Conservation (phyloP, 75 land plant species). For the Ceratopteris richardii region DNA sequence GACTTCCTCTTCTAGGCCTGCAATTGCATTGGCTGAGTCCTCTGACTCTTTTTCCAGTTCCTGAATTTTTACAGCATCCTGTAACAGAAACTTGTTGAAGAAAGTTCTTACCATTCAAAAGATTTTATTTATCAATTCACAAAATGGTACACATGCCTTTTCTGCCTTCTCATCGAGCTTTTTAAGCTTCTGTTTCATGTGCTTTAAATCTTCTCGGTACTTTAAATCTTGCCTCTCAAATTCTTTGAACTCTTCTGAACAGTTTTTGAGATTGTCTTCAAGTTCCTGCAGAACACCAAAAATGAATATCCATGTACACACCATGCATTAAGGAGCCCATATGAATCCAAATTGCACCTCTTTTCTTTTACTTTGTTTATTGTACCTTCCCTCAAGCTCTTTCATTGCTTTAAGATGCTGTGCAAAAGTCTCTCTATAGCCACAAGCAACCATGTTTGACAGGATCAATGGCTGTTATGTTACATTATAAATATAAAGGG, state of each 20-base stretch:
- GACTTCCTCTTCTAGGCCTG: conserved; percentile 69
- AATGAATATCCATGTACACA: not conserved
- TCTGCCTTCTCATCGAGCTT: conserved; percentile 79
- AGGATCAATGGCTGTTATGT: no score
- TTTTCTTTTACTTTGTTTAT: conserved; percentile 55
- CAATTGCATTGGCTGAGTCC: conserved; percentile 49
- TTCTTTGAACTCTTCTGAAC: conserved; percentile 77
- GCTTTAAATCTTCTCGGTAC: conserved; percentile 85
- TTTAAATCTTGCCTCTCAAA: conserved; percentile 94
- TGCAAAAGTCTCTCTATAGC: conserved; percentile 59
- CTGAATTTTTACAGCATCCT: conserved; percentile 69
- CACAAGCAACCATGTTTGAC: not conserved
- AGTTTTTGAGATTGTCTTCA: conserved; percentile 48
- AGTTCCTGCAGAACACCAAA: conserved; percentile 44
- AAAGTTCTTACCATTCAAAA: no score
- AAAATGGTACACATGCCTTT: conserved; percentile 37
- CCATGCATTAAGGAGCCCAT: no score
- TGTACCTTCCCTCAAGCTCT: conserved; percentile 64
- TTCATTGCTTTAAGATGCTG: conserved; percentile 45
- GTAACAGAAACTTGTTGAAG: conserved; percentile 1
- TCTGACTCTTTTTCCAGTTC: conserved; percentile 54
- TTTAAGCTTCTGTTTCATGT: conserved; percentile 80
- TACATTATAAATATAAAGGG: no score
- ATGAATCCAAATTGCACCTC: conserved; percentile 39
- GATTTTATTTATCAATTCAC: not conserved